Evolutionary conservation across 148 eudicot genomes (phyloP).

Genomic region (Rhododendron vialii): DNA sequence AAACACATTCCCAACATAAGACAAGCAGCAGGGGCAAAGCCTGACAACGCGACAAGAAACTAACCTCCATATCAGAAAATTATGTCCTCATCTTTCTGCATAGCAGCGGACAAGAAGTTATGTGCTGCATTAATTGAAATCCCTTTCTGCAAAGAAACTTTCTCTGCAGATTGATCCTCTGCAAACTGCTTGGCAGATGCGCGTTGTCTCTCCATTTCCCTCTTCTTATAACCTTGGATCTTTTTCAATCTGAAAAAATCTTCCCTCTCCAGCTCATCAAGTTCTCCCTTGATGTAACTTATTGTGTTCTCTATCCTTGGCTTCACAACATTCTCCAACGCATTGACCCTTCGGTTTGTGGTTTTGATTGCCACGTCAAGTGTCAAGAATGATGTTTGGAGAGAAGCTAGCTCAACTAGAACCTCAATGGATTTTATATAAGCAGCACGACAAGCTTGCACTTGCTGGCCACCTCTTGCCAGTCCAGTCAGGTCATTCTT

Average conservation of each 20-base stretch:
- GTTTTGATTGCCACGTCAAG: conserved; percentile 91
- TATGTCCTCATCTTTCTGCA: conserved; percentile 8
- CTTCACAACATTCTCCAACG: conserved; percentile 80
- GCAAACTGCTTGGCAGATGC: conserved; percentile 31
- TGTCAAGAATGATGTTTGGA: conserved; percentile 84
- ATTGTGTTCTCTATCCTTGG: conserved; percentile 78
- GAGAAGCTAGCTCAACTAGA: conserved; percentile 86
- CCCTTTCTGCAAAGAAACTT: conserved; percentile 3
- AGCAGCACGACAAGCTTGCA: conserved; percentile 14
- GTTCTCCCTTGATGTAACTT: conserved; percentile 75
- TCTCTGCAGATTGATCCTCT: neutral
- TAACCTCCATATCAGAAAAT: conserved; percentile 1
- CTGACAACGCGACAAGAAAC: neutral
- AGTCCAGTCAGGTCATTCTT: conserved; percentile 13
- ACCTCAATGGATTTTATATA: conserved; percentile 66
- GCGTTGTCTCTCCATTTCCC: conserved; percentile 63
- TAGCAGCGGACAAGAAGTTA: neutral
- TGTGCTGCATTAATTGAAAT: neutral
- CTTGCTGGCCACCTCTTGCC: conserved; percentile 11
- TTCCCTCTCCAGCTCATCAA: conserved; percentile 89
- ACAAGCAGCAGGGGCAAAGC: neutral
- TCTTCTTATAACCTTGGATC: conserved; percentile 82
- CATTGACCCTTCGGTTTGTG: conserved; percentile 85
- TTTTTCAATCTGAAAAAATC: conserved; percentile 91
- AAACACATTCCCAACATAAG: neutral